Percentiles rank a stretch among this genome's conserved stretches.
phyloP scores from a whole-genome alignment of 2,329 filamentous ascomycete species.

The Ilyonectria sp. region DNA sequence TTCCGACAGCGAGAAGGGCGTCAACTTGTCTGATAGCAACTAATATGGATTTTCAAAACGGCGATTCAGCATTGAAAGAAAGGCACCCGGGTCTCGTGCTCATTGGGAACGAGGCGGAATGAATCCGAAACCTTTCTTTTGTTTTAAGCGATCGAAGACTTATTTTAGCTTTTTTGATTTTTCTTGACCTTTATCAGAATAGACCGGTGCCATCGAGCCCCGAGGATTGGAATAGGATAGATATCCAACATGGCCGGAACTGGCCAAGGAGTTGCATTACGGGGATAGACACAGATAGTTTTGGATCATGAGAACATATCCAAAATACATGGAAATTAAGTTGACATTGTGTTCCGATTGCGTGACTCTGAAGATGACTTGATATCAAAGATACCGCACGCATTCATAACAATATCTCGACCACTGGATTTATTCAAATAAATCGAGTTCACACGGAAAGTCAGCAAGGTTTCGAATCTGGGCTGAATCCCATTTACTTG shows the following conservation, averaged over 20 bases:
- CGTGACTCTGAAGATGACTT: background rate
- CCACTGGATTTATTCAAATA: too few species aligned
- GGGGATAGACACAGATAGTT: slow-evolving; percentile 3
- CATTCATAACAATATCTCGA: too few species aligned
- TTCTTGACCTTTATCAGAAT: slow-evolving; percentile 21
- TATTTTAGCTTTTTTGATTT: slow-evolving; percentile 25
- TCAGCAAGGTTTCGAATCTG: too few species aligned
- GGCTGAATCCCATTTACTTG: too few species aligned
- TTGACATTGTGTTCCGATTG: background rate
- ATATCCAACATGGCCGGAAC: slow-evolving; percentile 19
- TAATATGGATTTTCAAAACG: slow-evolving; percentile 17
- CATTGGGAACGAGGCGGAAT: background rate
- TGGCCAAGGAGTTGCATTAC: background rate
- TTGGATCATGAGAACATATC: background rate
- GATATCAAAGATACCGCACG: too few species aligned
- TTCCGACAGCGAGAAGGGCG: slow-evolving; percentile 47
- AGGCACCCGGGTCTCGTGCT: background rate
- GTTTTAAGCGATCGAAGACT: slow-evolving; percentile 26
- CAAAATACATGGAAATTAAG: slow-evolving; percentile 11
- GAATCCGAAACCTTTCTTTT: slow-evolving; percentile 29
- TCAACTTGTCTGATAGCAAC: slow-evolving; percentile 28
- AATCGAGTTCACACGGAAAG: too few species aligned
- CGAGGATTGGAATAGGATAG: slow-evolving; percentile 21
- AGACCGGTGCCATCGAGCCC: slow-evolving; percentile 35
- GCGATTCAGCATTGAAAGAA: slow-evolving; percentile 1